Base-by-base conservation (phyloP, 805 yeast genomes). In the Hemisphaericaspora nanyangensis region DNA sequence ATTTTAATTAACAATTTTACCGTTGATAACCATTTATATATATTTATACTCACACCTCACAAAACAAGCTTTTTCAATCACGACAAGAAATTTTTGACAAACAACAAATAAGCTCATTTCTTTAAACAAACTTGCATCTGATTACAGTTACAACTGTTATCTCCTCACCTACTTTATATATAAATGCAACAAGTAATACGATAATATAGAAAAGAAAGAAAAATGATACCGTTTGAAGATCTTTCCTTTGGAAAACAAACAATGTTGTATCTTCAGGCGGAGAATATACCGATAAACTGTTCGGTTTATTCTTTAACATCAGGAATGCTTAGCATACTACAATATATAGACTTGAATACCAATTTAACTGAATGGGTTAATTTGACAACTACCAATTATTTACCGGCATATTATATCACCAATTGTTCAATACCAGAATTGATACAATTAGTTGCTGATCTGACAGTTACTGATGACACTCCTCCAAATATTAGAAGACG, bases 361-460 rank as follows among this genome's bases (percentile, higher is more conserved):
- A 28, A 29, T 26, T 46, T 51, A 34, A 45, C 38, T 20, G 35
- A 55, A 7, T 47, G 48, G 35, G 38, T 42, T 32, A 35, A 31
- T 28, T 47, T 49, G 39, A n/a, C n/a, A n/a, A 30, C 43, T 24
- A 31, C 47, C 15, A 22, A 24, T n/a, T 44, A 39, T 20, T 55
- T 56, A 13, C 75, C 79, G 2, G 71, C 71, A 1, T 65, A 68
- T 44, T 75, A 65, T 49, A 48, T 76, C 24, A 68, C 80, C 12
- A 77, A 77, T 54, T 70, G 80, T 49, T 51, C 68, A 6, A 42
- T 53, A 6, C 37, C 37, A 39, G 42, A 49, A 1, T 72, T 70
- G 38, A 44, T 50, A 4, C 34, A 39, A n/a, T 33, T 39, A 11
- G 39, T 43, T 4, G 20, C 25, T 20, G 18, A 35, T 17, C 37